Evolutionary conservation across 352 stramenopile genomes (phyloP).

Genomic region (Phytopythium vexans): DNA sequence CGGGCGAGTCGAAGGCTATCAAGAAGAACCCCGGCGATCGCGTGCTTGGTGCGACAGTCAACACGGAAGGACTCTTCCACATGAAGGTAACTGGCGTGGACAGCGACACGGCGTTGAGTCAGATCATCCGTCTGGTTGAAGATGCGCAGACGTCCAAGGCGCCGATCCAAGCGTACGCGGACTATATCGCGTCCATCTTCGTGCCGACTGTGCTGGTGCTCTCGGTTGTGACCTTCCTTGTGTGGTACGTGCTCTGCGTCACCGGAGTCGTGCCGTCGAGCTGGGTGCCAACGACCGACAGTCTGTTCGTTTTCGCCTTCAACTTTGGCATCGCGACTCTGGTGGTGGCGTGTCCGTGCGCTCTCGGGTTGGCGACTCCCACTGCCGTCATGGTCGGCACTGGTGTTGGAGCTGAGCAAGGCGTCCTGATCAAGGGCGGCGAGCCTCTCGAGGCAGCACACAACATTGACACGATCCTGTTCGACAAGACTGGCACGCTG

Average conservation of each 20-base stretch:
- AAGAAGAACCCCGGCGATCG: constrained; percentile 87
- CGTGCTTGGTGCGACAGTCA: constrained; percentile 91
- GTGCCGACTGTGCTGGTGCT: constrained; percentile 93
- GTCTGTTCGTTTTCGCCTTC: constrained; percentile 92
- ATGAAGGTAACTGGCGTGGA: constrained; percentile 93
- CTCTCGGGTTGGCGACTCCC: constrained; percentile 97
- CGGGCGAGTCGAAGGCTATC: constrained; percentile 93
- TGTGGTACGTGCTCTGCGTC: constrained; percentile 90
- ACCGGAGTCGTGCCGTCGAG: constrained; percentile 51
- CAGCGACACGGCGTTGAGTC: constrained; percentile 92
- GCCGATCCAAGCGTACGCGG: constrained; percentile 97
- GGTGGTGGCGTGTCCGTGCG: constrained; percentile 99
- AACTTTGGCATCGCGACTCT: constrained; percentile 97
- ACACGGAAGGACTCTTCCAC: constrained; percentile 89
- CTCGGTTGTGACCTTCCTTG: constrained; percentile 92
- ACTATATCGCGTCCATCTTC: constrained; percentile 95
- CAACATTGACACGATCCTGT: constrained; percentile 95
- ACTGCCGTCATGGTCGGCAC: constrained; percentile 99
- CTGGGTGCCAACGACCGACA: constrained; percentile 74
- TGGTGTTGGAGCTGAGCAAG: constrained; percentile 94
- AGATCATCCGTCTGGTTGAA: constrained; percentile 99
- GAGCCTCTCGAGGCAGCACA: constrained; percentile 90
- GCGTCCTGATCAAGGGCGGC: constrained; percentile 99
- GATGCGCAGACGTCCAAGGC: constrained; percentile 97
- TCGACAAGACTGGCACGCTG: constrained; percentile 99